Conservation (phyloP, 2,329 filamentous ascomycete genomes). For the Neospermospora avenae region DNA sequence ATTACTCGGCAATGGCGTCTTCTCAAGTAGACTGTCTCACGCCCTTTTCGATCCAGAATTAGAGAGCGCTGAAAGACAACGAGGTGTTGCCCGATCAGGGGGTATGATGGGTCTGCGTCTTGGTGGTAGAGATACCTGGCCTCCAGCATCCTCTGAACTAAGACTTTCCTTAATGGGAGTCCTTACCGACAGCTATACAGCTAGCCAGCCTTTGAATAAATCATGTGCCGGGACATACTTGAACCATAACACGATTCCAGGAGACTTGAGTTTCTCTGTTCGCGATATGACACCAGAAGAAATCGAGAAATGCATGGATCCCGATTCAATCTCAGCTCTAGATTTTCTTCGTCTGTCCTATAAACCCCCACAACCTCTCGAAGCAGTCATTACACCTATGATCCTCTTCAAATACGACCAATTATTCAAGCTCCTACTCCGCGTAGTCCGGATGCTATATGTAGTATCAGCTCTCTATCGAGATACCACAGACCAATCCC, state of each 20-base stretch:
- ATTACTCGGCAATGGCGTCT: constrained; percentile 79
- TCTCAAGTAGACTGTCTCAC: constrained; percentile 74
- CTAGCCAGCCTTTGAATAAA: constrained; percentile 22
- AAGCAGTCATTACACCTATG: constrained; percentile 67
- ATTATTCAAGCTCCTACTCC: constrained; percentile 77
- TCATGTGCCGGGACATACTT: constrained; percentile 34
- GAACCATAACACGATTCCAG: constrained; percentile 50
- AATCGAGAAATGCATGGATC: constrained; percentile 78
- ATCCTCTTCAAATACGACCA: constrained; percentile 78
- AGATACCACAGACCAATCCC: constrained; percentile 46
- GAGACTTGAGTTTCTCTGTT: constrained; percentile 77
- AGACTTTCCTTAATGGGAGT: constrained; percentile 84
- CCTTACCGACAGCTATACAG: constrained; percentile 68
- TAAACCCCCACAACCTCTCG: constrained; percentile 67
- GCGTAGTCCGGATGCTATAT: constrained; percentile 74
- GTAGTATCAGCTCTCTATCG: constrained; percentile 65
- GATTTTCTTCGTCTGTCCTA: constrained; percentile 91
- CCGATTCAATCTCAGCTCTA: constrained; percentile 79
- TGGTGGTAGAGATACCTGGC: constrained; percentile 80
- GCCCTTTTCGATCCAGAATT: constrained; percentile 83
- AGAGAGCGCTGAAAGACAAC: constrained; percentile 70
- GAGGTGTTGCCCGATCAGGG: constrained; percentile 65
- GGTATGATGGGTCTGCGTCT: constrained; percentile 78
- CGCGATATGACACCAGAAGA: constrained; percentile 76
- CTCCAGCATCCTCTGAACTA: constrained; percentile 91